A percentile compares a stretch with the other conserved stretches of the same genome.
These are phyloP conservation scores for Metarhizium sp. DNA, from an alignment of 2,329 filamentous ascomycete genomes.

Conservation along the genomic window DNA sequence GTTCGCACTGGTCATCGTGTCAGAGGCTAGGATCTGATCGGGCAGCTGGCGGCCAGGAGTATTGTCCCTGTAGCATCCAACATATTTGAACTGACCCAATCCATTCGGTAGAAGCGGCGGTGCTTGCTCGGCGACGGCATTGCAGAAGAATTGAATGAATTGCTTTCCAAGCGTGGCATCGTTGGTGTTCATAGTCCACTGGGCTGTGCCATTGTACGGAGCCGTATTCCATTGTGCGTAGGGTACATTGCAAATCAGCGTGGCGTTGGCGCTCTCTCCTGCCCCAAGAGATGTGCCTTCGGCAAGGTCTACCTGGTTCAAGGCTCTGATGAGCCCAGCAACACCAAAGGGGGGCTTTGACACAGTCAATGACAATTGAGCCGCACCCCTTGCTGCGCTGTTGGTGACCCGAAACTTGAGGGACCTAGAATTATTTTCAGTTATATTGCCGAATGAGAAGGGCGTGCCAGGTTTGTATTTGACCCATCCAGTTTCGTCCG, in stretches of 20 bases:
- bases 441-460: slow-evolving; percentile 48
- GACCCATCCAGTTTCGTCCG: slow-evolving; percentile 41
- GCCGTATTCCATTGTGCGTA: slow-evolving; percentile 48
- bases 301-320: slow-evolving; percentile 46
- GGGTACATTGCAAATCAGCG: slow-evolving; percentile 44
- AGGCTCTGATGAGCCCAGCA: slow-evolving; percentile 41
- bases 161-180: slow-evolving; percentile 44
- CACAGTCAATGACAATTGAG: slow-evolving; percentile 44
- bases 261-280: slow-evolving; percentile 41
- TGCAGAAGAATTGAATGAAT: slow-evolving; percentile 40
- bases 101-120: slow-evolving; percentile 35
- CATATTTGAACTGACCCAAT: slow-evolving; percentile 39
- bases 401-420: slow-evolving; percentile 46
- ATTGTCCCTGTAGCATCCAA: slow-evolving; percentile 47
- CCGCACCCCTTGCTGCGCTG: slow-evolving; percentile 32
- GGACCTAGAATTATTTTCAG: slow-evolving; percentile 36
- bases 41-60: slow-evolving; percentile 44
- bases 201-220: slow-evolving; percentile 35
- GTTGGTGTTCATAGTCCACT: slow-evolving; percentile 50
- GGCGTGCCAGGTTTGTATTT: slow-evolving; percentile 29
- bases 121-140: slow-evolving; percentile 41
- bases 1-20: slow-evolving; percentile 30
- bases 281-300: slow-evolving; percentile 43
- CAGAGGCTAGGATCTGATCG: slow-evolving; percentile 29
- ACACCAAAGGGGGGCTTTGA: slow-evolving; percentile 52